Evolutionary conservation across 1,284 basidiomycete genomes (phyloP).

Genomic region (Melampsora americana): DNA sequence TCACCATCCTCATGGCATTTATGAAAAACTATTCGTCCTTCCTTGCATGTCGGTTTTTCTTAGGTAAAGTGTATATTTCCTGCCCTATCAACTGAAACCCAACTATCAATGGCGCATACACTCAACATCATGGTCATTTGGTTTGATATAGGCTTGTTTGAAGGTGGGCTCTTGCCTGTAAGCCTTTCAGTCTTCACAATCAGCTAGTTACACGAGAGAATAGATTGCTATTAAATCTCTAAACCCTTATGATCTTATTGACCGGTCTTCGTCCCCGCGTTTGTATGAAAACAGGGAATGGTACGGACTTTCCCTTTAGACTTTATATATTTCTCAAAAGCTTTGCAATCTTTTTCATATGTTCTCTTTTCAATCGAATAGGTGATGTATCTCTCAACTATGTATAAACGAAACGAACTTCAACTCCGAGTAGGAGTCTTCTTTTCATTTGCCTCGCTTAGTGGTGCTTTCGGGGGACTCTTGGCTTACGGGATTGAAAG

Average conservation of each 20-base stretch:
- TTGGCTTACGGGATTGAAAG: constrained; percentile 43
- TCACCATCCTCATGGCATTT: neutral
- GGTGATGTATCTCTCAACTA: constrained; percentile 38
- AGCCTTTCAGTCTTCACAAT: constrained; percentile 1
- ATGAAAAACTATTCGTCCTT: constrained; percentile 26
- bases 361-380: neutral
- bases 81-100: neutral
- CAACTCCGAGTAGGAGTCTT: constrained; percentile 39
- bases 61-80: neutral
- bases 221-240: too few relatives aligned
- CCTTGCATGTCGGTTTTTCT: constrained; percentile 12
- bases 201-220: neutral
- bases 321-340: too few relatives aligned
- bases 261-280: too few relatives aligned
- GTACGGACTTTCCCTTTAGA: too few relatives aligned
- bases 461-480: constrained; percentile 45
- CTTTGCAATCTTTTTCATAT: too few relatives aligned
- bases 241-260: too few relatives aligned
- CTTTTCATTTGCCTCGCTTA: constrained; percentile 30
- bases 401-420: constrained; percentile 36
- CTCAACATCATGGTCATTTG: neutral
- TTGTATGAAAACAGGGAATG: too few relatives aligned
- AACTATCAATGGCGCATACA: too few relatives aligned
- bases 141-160: constrained; percentile 26
- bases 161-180: constrained; percentile 41